Base-by-base conservation (phyloP, 164 flowering plant genomes). In the Euptelea pleiosperma region DNA sequence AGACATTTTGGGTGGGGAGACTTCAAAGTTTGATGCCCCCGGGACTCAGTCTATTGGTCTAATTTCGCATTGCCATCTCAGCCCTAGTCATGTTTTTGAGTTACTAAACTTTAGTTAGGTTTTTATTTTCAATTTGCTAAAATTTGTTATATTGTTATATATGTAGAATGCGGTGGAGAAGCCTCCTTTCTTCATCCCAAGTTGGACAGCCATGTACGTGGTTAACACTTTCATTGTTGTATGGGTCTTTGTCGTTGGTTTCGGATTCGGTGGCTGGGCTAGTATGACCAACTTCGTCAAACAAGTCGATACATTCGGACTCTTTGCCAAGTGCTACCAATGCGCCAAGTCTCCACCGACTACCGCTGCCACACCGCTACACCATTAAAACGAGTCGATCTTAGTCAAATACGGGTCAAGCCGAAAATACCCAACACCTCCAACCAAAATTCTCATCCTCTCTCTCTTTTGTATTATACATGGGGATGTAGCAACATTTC, bases 211-310 rank as follows among this genome's bases (percentile, higher is more conserved):
- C 1, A 81, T 78, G 82, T 81, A 65, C 15, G 75, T 48, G 49
- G n/a, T 78, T 3, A 81, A 81, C 60, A 24, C 63, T 0, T 81
- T 81, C 49, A 31, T 81, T 3, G 82, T 81, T 28, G 55, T 60
- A 15, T 81, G 85, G 85, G 81, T 81, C 14, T 16, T 76, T 0
- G 62, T 81, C 0, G 73, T 80, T 0, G 84, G 84, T 2, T 80
- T 80, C 37, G 84, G 84, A 15, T 80, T 77, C 65, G 84, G 84
- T 5, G 84, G 84, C 3, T 80, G 84, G 84, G 84, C 84, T 6
- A 79, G 82, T 35, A 16, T 80, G 72, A 65, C 67, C 36, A 80
- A 77, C 51, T 80, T 80, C 37, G 70, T 78, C 4, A 63, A 31
- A 33, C 85, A 81, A 67, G 70, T 81, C 1, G 77, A 81, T 40